phyloP scores from a whole-genome alignment of 2,329 filamentous ascomycete genomes.

The Cladophialophora exuberans region DNA sequence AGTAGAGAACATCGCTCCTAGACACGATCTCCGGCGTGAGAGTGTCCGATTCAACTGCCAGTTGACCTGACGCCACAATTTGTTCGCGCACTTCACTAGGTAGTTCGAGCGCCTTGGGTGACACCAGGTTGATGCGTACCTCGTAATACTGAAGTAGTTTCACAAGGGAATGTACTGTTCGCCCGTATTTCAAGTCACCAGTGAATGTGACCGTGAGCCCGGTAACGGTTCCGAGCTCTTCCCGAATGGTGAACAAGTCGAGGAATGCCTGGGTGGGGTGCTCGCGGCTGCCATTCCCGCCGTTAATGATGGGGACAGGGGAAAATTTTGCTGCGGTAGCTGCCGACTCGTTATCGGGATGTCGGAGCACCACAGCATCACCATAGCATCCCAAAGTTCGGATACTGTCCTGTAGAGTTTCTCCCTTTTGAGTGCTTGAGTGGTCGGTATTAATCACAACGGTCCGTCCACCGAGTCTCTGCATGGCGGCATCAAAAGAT shows the following conservation, averaged over 20 bases:
- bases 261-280: constrained; percentile 98
- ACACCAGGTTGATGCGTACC: constrained; percentile 88
- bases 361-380: constrained; percentile 93
- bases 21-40: constrained; percentile 87
- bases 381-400: constrained; percentile 92
- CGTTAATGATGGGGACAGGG: constrained; percentile 92
- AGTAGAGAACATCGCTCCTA: constrained; percentile 90
- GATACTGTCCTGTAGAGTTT: constrained; percentile 89
- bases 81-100: constrained; percentile 74
- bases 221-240: constrained; percentile 93
- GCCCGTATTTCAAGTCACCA: constrained; percentile 89
- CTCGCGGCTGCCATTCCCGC: constrained; percentile 92
- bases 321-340: constrained; percentile 84
- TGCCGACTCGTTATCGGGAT: constrained; percentile 80
- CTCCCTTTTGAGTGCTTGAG: constrained; percentile 92
- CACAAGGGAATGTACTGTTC: constrained; percentile 92
- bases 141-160: constrained; percentile 96
- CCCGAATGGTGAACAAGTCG: constrained; percentile 96
- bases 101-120: constrained; percentile 76
- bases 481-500: constrained; percentile 98
- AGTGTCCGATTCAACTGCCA: constrained; percentile 73
- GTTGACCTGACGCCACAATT: constrained; percentile 73
- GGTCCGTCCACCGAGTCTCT: constrained; percentile 88
- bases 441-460: constrained; percentile 79
- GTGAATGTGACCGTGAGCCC: constrained; percentile 95